Evolutionary conservation across 352 stramenopile species (phyloP).

Genomic region (Phytophthora melonis): DNA sequence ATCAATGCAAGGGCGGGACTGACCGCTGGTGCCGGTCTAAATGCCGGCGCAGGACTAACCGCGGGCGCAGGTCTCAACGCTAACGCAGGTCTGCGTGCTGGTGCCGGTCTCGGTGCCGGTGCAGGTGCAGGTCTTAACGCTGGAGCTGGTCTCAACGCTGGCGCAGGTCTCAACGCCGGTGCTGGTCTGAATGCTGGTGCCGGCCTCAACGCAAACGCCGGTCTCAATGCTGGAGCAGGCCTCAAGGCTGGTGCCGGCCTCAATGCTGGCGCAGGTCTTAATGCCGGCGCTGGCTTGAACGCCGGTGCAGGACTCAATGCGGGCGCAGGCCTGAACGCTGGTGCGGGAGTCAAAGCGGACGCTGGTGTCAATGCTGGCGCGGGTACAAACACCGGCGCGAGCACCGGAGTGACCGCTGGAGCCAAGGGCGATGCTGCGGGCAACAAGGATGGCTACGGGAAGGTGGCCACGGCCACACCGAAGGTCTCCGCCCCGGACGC

Average conservation of each 20-base stretch:
- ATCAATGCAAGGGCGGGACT: background rate
- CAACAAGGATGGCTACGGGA: too few relatives aligned
- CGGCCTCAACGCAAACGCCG: background rate
- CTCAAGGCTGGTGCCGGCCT: background rate
- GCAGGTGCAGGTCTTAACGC: background rate
- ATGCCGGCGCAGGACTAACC: too few relatives aligned
- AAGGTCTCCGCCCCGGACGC: too few relatives aligned
- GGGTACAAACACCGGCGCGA: background rate
- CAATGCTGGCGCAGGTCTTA: background rate
- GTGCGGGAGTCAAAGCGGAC: conserved; percentile 2
- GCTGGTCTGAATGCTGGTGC: background rate
- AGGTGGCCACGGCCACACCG: too few relatives aligned
- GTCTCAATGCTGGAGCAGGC: conserved; percentile 1
- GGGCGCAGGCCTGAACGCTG: background rate
- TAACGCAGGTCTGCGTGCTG: too few relatives aligned
- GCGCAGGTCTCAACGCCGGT: background rate
- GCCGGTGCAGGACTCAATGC: background rate
- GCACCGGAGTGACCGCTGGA: background rate
- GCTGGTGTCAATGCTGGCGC: background rate
- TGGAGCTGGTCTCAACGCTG: background rate
- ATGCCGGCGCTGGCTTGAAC: background rate
- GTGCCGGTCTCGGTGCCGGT: background rate
- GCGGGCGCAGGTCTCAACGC: too few relatives aligned
- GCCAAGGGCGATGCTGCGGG: too few relatives aligned
- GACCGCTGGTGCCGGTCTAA: background rate